Base-by-base conservation (phyloP, 768 basidiomycete species). In the Boletus subparvulus region DNA sequence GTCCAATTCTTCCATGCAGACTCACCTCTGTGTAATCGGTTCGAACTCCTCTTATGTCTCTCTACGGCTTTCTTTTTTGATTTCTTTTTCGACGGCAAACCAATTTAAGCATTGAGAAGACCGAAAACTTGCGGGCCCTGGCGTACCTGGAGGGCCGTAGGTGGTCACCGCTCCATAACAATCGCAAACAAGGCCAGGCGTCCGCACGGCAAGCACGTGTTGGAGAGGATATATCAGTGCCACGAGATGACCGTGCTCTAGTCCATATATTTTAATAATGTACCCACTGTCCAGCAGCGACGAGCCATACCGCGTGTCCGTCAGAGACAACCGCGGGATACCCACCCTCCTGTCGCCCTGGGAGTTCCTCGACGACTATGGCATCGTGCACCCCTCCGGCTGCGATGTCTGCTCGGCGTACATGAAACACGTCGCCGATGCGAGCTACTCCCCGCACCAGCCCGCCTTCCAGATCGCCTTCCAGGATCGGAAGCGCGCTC, bases 391-490 rank as follows among this genome's bases (percentile, higher is more conserved):
- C 47, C 69, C 72, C 6, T 69, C 72, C 1, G 77, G 72, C 56
- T 78, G 77, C 62, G 68, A 67, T 19, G 64, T 69, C 14, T 78
- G 77, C 56, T 58, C 70, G 7, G 64, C 69, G 12, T 78, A 77
- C 61, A 76, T 74, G 69, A 69, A 73, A 50, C 77, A 78, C 56
- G 63, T 77, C 57, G 70, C 72, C 13, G 75, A 74, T 50, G 74
- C 75, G 24, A 75, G 68, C 59, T 72, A 74, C 58, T 74, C 70
- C 43, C 69, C 66, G 26, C 66, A 71, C 46, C 72, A 74, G 50
- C 66, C 73, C 26, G 74, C 75, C 9, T 74, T 78, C 60, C 73
- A 78, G 61, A 69, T 69, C 57, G 77, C 77, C 0, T 69, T 76
- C 52, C 69, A 73, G 58, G 73, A 75, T 50, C 70, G 74, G 47